These are phyloP conservation scores for Boletellus sp. DNA, from an alignment of 768 basidiomycete genomes.

Conservation along the genomic window DNA sequence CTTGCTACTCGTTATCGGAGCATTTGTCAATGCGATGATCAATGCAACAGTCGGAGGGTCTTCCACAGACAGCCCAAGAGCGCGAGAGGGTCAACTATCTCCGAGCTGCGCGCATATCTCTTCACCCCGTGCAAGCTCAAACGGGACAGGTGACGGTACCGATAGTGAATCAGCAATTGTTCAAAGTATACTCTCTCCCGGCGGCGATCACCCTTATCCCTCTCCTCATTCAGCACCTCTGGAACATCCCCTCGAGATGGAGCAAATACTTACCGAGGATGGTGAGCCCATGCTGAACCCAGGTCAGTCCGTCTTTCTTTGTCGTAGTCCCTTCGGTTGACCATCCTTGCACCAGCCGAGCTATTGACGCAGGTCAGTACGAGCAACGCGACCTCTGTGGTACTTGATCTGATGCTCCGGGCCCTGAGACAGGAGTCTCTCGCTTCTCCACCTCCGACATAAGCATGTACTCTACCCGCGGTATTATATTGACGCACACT, in stretches of 20 bases:
- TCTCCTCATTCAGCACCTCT: constrained; percentile 20
- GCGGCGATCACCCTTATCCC: constrained; percentile 25
- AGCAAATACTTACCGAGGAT: constrained; percentile 59
- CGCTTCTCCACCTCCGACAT: constrained; percentile 63
- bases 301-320: constrained; percentile 41
- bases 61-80: constrained; percentile 7
- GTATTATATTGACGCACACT: constrained; percentile 20
- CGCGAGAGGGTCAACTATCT: constrained; percentile 8
- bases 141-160: constrained; percentile 4
- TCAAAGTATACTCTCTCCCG: constrained; percentile 21
- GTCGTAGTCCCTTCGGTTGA: constrained; percentile 4
- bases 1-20: constrained; percentile 22
- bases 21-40: constrained; percentile 34
- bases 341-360: constrained; percentile 37
- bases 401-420: constrained; percentile 29
- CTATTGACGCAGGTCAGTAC: constrained; percentile 56
- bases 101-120: constrained; percentile 1
- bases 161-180: constrained; percentile 15
- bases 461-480: constrained; percentile 28
- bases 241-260: constrained; percentile 43
- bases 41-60: constrained; percentile 32
- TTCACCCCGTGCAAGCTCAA: constrained; percentile 8
- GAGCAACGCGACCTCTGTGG: constrained; percentile 7
- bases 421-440: constrained; percentile 50
- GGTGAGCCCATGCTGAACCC: constrained; percentile 67